phyloP scores from a whole-genome alignment of 1,139 yeast species.

The Candida smagusa region DNA sequence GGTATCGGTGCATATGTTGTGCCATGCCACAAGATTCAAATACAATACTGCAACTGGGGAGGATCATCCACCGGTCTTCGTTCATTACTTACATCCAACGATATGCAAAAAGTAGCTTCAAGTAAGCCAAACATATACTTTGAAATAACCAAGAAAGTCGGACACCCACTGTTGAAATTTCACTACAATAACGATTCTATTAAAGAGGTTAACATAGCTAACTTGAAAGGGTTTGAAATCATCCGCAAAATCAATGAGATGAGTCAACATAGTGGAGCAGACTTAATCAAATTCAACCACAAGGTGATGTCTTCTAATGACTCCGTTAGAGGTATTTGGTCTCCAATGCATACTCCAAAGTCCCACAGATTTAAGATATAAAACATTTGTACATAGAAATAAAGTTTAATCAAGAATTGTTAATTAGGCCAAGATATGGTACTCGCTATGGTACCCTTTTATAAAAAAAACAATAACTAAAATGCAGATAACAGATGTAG shows the following conservation, averaged over 20 bases:
- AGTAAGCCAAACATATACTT: slow-evolving; percentile 67
- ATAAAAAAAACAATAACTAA: slow-evolving; percentile 5
- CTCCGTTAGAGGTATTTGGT: slow-evolving; percentile 96
- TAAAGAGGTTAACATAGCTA: slow-evolving; percentile 47
- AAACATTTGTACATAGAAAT: neutral
- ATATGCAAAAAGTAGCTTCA: slow-evolving; percentile 56
- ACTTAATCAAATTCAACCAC: slow-evolving; percentile 47
- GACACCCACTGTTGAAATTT: slow-evolving; percentile 69
- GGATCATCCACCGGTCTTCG: slow-evolving; percentile 88
- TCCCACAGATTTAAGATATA: slow-evolving; percentile 65
- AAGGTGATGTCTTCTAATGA: slow-evolving; percentile 77
- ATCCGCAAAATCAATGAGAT: slow-evolving; percentile 57
- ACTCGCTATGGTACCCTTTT: neutral
- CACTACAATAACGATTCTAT: slow-evolving; percentile 17
- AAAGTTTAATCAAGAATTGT: slow-evolving; percentile 4
- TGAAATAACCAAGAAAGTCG: slow-evolving; percentile 63
- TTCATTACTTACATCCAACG: slow-evolving; percentile 55
- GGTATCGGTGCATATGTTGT: slow-evolving; percentile 78
- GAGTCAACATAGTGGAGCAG: slow-evolving; percentile 40
- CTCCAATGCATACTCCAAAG: slow-evolving; percentile 84
- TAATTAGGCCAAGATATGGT: slow-evolving; percentile 7
- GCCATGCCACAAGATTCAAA: slow-evolving; percentile 69
- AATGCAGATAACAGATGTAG: slow-evolving; percentile 7
- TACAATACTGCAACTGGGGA: slow-evolving; percentile 91
- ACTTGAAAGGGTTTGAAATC: slow-evolving; percentile 58